Conservation (phyloP, 495 filamentous ascomycete species). For the Haplographium delicatum region DNA sequence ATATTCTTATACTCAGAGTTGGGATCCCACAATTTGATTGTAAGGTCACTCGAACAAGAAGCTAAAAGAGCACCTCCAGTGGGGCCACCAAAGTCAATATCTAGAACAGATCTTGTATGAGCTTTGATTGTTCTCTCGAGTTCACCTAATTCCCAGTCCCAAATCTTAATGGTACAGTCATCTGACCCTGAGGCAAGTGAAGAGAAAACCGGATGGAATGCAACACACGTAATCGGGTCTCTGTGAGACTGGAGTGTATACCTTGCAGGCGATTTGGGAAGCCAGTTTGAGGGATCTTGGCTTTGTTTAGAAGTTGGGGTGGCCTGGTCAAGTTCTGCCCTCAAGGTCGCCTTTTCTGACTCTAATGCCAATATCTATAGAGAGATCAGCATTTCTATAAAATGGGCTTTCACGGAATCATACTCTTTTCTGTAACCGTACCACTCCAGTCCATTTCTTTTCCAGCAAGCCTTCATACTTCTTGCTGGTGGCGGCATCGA, state of each 20-base stretch:
- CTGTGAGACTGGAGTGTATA: conserved; percentile 84
- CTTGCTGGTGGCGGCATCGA: conserved; percentile 70
- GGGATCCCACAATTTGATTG: conserved; percentile 95
- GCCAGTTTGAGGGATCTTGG: conserved; percentile 80
- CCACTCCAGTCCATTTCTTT: conserved; percentile 93
- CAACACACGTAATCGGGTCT: conserved; percentile 73
- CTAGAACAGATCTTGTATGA: conserved; percentile 85
- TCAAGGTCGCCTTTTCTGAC: conserved; percentile 58
- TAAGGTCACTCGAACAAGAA: conserved; percentile 82
- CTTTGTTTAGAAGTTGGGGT: conserved; percentile 73
- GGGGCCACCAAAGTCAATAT: conserved; percentile 87
- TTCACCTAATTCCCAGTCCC: conserved; percentile 97
- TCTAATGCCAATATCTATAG: conserved; percentile 90
- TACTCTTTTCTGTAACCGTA: conserved; percentile 86
- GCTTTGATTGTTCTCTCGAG: conserved; percentile 88
- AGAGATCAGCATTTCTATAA: not conserved
- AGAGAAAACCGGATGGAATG: conserved; percentile 90
- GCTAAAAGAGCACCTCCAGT: conserved; percentile 78
- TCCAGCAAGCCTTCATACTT: conserved; percentile 85
- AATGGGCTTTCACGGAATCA: conserved; percentile 2
- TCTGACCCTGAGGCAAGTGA: conserved; percentile 91
- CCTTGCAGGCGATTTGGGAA: conserved; percentile 70
- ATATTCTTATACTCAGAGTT: conserved; percentile 93
- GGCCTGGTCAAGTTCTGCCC: conserved; percentile 74
- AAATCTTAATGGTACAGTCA: conserved; percentile 83